Evolutionary conservation across 441 rosid species (phyloP).

Genomic region (Mallotus japonicus): DNA sequence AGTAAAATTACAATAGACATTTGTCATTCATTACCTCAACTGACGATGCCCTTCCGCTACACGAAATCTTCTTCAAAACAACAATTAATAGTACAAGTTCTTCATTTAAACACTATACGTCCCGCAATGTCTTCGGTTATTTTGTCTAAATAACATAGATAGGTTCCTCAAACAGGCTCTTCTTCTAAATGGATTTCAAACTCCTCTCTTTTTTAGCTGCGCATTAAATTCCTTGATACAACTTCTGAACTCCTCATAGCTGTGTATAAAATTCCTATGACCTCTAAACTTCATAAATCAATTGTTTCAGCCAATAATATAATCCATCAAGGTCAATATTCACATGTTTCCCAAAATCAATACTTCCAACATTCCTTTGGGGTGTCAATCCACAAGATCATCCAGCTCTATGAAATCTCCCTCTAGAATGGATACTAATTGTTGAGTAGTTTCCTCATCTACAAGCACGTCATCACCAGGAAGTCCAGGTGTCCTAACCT

Average conservation of each 20-base stretch:
- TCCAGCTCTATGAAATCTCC: constrained; percentile 51
- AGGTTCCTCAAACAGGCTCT: constrained; percentile 4
- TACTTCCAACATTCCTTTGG: background rate
- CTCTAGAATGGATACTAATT: constrained; percentile 30
- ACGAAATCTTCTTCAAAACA: constrained; percentile 16
- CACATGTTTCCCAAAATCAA: constrained; percentile 12
- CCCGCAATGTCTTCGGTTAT: constrained; percentile 5
- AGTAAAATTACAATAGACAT: background rate
- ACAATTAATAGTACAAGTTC: constrained; percentile 21
- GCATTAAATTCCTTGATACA: constrained; percentile 14
- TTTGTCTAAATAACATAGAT: background rate
- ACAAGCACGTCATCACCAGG: constrained; percentile 14
- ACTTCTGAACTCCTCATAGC: constrained; percentile 3
- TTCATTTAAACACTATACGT: constrained; percentile 13
- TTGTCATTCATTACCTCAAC: constrained; percentile 26
- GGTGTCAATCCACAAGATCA: constrained; percentile 37
- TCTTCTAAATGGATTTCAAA: background rate
- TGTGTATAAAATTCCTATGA: background rate
- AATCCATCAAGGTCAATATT: constrained; percentile 13
- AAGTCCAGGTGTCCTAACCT: constrained; percentile 36
- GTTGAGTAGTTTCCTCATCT: constrained; percentile 22
- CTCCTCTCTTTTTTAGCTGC: constrained; percentile 8
- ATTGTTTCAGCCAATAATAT: constrained; percentile 10
- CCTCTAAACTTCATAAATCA: constrained; percentile 18
- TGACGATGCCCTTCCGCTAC: constrained; percentile 25